phyloP scores from a whole-genome alignment of 2,329 filamentous ascomycete species.

The Amesomyces nigricolor region DNA sequence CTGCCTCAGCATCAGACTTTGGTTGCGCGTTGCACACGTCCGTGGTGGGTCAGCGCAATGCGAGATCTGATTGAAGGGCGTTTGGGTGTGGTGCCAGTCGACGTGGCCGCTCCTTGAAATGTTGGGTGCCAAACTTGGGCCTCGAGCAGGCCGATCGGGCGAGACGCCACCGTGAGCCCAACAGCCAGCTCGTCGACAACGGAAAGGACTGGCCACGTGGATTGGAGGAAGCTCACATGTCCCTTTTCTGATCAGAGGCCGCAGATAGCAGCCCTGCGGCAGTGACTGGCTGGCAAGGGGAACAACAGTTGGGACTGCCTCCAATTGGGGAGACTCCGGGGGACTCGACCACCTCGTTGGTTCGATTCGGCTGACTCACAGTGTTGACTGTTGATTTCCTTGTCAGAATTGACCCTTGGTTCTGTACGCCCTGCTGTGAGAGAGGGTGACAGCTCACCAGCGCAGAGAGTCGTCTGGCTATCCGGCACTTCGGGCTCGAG shows the following conservation, averaged over 20 bases:
- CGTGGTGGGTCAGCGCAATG: background rate
- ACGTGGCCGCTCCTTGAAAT: slow-evolving; percentile 17
- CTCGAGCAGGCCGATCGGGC: background rate
- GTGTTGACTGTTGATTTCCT: background rate
- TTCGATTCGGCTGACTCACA: slow-evolving; percentile 4
- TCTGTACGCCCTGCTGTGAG: background rate
- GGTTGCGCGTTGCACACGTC: slow-evolving; percentile 2
- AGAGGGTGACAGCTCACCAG: slow-evolving; percentile 18
- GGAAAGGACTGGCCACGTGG: slow-evolving; percentile 16
- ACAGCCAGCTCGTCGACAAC: background rate
- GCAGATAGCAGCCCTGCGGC: slow-evolving; percentile 14
- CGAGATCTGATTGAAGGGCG: slow-evolving; percentile 5
- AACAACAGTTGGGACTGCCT: slow-evolving; percentile 15
- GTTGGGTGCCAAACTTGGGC: slow-evolving; percentile 11
- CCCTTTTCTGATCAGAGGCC: slow-evolving; percentile 1
- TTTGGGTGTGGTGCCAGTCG: background rate
- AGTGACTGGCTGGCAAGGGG: slow-evolving; percentile 13
- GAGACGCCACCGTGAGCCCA: slow-evolving; percentile 2
- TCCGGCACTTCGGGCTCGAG: background rate
- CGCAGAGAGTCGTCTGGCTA: background rate
- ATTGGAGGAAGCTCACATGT: slow-evolving; percentile 14
- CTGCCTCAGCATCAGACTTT: background rate
- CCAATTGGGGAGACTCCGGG: slow-evolving; percentile 20
- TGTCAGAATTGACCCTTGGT: background rate
- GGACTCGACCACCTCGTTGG: slow-evolving; percentile 11